Evolutionary conservation across 192 early-diverging fungal species (phyloP).

Genomic region (Dissophora globulifera): DNA sequence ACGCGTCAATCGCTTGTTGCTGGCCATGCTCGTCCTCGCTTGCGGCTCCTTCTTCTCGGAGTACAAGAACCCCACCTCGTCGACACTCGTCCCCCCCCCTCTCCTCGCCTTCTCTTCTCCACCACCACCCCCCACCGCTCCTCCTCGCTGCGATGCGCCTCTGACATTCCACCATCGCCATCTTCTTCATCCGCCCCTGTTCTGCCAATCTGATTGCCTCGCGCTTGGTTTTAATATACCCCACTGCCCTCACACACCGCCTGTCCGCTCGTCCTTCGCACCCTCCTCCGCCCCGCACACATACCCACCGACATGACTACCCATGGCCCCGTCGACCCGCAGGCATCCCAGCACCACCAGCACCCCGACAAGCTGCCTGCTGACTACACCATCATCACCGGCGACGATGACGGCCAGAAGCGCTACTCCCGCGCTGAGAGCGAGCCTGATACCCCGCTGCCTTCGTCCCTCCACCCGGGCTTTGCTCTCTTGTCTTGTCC

Average conservation of each 20-base stretch:
- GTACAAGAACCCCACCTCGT: too few species aligned
- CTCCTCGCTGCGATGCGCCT: not conserved
- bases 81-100: not conserved
- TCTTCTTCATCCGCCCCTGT: not conserved
- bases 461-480: constrained; percentile 11
- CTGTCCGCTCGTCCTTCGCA: not conserved
- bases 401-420: constrained; percentile 1
- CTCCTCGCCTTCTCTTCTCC: constrained; percentile 6
- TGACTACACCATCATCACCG: too few species aligned
- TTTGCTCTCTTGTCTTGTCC: not conserved
- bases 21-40: not conserved
- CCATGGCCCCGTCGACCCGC: not conserved
- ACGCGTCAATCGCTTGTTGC: not conserved
- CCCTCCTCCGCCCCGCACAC: not conserved
- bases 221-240: too few species aligned
- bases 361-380: too few species aligned
- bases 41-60: not conserved
- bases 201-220: not conserved
- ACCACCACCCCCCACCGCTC: not conserved
- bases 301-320: not conserved
- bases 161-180: not conserved
- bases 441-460: constrained; percentile 1
- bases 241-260: too few species aligned
- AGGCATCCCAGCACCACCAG: too few species aligned
- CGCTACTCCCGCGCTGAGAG: constrained; percentile 9